A percentile compares a stretch with the other conserved stretches of the same genome.
phyloP scores from a whole-genome alignment of 2,329 filamentous ascomycete species.

The Keithomyces neogunnii region DNA sequence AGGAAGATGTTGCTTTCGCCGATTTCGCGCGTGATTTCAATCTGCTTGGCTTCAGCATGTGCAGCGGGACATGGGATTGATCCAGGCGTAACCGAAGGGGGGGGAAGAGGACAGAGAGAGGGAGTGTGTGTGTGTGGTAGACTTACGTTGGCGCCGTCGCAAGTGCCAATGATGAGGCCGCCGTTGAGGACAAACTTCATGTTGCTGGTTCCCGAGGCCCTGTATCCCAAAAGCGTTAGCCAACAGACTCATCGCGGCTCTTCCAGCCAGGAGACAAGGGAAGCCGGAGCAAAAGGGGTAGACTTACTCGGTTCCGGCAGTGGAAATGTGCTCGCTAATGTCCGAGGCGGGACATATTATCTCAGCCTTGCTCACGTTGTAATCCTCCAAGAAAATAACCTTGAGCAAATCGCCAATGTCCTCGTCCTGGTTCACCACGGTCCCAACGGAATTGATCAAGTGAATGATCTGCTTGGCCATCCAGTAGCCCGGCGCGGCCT shows the following conservation, averaged over 20 bases:
- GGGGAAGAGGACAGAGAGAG: neutral
- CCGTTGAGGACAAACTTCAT: constrained; percentile 99
- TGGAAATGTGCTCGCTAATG: constrained; percentile 97
- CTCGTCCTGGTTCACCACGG: constrained; percentile 83
- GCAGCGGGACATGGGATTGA: no score
- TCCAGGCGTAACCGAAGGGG: neutral
- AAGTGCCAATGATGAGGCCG: constrained; percentile 94
- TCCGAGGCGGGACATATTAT: constrained; percentile 93
- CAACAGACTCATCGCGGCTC: no score
- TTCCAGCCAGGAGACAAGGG: neutral
- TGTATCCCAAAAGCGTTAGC: constrained; percentile 15
- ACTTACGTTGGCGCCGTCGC: constrained; percentile 91
- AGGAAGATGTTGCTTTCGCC: constrained; percentile 97
- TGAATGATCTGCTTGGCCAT: constrained; percentile 99
- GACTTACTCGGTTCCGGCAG: constrained; percentile 78
- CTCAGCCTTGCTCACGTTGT: constrained; percentile 99
- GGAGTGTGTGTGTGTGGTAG: neutral
- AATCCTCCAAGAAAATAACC: constrained; percentile 95
- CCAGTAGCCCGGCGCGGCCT: constrained; percentile 97
- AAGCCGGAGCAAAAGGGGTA: neutral
- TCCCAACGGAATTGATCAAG: constrained; percentile 83
- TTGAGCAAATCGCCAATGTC: constrained; percentile 93
- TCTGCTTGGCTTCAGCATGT: constrained; percentile 33
- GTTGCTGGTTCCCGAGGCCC: constrained; percentile 80
- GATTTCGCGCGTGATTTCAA: constrained; percentile 95